phyloP scores from a whole-genome alignment of 768 basidiomycete genomes.

The Russula griseocarnosa region DNA sequence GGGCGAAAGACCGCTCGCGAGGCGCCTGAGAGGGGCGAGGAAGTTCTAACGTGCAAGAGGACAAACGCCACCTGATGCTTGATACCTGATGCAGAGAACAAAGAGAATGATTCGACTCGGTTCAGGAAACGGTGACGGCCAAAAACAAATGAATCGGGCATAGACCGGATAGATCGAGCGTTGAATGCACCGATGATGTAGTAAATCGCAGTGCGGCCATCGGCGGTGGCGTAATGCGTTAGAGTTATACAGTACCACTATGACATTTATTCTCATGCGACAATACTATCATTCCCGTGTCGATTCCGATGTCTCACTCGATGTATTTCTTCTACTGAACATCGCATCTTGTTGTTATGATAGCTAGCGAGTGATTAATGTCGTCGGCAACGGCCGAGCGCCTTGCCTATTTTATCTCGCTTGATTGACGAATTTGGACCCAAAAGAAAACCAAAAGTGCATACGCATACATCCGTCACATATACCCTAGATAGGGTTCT shows the following conservation, averaged over 20 bases:
- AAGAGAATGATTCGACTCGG: neutral
- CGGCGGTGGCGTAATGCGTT: too few species aligned
- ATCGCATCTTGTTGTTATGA: too few species aligned
- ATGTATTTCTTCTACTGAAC: too few species aligned
- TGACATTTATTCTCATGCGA: neutral
- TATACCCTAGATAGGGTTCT: too few species aligned
- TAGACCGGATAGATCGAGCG: neutral
- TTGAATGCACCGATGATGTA: neutral
- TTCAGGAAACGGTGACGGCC: neutral
- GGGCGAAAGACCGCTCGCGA: slow-evolving; percentile 38
- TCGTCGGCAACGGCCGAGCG: slow-evolving; percentile 16
- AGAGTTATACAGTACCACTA: too few species aligned
- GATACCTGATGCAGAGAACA: neutral
- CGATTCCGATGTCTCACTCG: too few species aligned
- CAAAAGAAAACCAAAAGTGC: too few species aligned
- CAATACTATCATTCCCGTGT: neutral
- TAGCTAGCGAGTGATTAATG: neutral
- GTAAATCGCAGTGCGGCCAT: too few species aligned
- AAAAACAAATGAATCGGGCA: neutral
- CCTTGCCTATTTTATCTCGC: neutral
- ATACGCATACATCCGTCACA: slow-evolving; percentile 46
- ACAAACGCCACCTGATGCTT: neutral
- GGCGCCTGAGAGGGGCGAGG: neutral
- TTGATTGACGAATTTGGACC: slow-evolving; percentile 37
- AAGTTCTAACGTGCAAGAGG: neutral